Conservation (phyloP, 106 monocot genomes). For the Dioscorea alata region DNA sequence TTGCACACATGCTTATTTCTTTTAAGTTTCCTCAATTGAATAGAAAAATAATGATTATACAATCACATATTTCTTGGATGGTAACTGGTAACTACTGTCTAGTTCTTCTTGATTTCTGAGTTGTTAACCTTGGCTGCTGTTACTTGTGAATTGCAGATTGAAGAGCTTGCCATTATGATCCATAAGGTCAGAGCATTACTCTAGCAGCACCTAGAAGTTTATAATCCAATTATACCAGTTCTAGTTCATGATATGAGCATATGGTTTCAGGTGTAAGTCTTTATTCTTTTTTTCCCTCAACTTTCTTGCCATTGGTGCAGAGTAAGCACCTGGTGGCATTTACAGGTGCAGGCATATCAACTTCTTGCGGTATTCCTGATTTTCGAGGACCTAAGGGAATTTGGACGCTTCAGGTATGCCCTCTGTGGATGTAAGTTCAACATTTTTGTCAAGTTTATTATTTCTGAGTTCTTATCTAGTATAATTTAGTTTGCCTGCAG, state of each 20-base stretch:
- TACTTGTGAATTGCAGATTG: slow-evolving; percentile 49
- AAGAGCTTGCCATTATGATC: slow-evolving; percentile 73
- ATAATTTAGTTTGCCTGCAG: too few relatives aligned
- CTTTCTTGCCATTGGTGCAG: slow-evolving; percentile 28
- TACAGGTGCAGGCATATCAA: slow-evolving; percentile 98
- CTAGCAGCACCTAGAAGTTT: too few relatives aligned
- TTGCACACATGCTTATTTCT: too few relatives aligned
- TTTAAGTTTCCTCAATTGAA: too few relatives aligned
- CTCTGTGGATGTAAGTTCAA: too few relatives aligned
- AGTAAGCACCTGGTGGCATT: slow-evolving; percentile 95
- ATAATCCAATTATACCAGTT: too few relatives aligned
- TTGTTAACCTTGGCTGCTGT: slow-evolving; percentile 4
- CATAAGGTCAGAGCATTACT: slow-evolving; percentile 38
- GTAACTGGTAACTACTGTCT: background rate
- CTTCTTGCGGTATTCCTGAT: slow-evolving; percentile 97
- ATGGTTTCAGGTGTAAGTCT: background rate
- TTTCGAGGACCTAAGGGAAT: slow-evolving; percentile 98
- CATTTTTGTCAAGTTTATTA: too few relatives aligned
- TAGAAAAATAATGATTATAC: too few relatives aligned
- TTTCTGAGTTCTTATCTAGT: too few relatives aligned
- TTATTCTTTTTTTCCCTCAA: background rate
- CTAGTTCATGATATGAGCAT: too few relatives aligned
- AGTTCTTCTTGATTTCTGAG: slow-evolving; percentile 1
- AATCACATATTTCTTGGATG: too few relatives aligned
- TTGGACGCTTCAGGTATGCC: slow-evolving; percentile 95